These are phyloP conservation scores for Sclerotinia borealis DNA, from an alignment of 2,329 filamentous ascomycete species.

Conservation along the genomic window DNA sequence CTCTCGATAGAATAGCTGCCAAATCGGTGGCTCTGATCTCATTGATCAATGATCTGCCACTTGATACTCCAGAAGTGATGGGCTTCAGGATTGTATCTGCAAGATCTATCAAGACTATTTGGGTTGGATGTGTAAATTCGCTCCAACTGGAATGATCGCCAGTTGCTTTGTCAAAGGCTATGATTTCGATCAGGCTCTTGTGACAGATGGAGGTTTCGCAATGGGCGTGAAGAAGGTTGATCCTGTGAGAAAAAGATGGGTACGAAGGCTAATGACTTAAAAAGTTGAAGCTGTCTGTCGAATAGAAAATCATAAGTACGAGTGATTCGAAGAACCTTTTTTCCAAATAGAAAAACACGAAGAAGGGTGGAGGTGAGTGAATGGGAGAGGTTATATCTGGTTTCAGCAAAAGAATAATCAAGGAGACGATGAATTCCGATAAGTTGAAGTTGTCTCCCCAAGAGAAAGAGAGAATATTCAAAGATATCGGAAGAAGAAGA, in stretches of 20 bases:
- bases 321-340: neutral
- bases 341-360: neutral
- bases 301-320: neutral
- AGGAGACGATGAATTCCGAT: neutral
- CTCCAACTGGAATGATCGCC: slow-evolving; percentile 40
- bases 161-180: slow-evolving; percentile 43
- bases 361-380: neutral
- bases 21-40: neutral
- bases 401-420: neutral
- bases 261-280: neutral
- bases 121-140: slow-evolving; percentile 47
- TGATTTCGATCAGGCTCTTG: slow-evolving; percentile 39
- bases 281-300: neutral
- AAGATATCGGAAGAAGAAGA: neutral
- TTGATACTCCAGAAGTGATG: neutral
- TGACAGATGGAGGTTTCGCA: slow-evolving; percentile 37
- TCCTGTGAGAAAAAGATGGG: neutral
- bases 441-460: neutral
- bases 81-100: slow-evolving; percentile 38
- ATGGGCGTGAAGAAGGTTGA: neutral
- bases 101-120: slow-evolving; percentile 46
- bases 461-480: neutral
- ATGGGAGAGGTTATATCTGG: neutral
- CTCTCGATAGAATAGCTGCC: neutral
- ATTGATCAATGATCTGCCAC: neutral